Percentiles rank a stretch among this genome's conserved stretches.
These are phyloP conservation scores for Lecanicillium sp. DNA, from an alignment of 2,329 filamentous ascomycete genomes.

Conservation along the genomic window DNA sequence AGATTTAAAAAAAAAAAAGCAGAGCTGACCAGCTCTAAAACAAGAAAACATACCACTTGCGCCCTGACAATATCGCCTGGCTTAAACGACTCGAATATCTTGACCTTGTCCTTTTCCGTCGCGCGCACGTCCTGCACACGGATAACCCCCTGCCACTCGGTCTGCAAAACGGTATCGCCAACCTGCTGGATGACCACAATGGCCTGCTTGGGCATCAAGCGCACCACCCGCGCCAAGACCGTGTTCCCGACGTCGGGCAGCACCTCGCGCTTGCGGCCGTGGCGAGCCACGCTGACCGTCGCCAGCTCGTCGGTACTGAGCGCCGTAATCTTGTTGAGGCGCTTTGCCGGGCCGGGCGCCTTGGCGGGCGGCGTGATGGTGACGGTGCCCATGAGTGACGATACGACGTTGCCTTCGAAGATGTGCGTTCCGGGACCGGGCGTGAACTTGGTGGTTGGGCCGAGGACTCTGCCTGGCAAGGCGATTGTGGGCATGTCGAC, in stretches of 20 bases:
- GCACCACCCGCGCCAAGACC: constrained; percentile 78
- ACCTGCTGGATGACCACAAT: constrained; percentile 82
- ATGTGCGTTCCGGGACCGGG: constrained; percentile 82
- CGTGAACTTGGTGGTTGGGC: constrained; percentile 55
- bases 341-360: constrained; percentile 45
- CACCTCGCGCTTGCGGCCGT: constrained; percentile 54
- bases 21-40: too few relatives aligned
- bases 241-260: constrained; percentile 74
- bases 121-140: constrained; percentile 85
- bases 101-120: constrained; percentile 92
- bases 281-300: constrained; percentile 48
- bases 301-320: constrained; percentile 35
- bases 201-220: constrained; percentile 78
- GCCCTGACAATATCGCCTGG: constrained; percentile 89
- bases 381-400: constrained; percentile 74
- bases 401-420: constrained; percentile 64
- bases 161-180: constrained; percentile 61
- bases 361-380: constrained; percentile 41
- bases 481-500: constrained; percentile 46
- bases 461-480: constrained; percentile 77
- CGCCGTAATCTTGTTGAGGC: constrained; percentile 49
- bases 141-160: constrained; percentile 80
- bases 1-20: neutral
- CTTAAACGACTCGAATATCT: constrained; percentile 82
- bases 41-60: constrained; percentile 59